Conservation (phyloP, 352 stramenopile species). For the Pythium phragmiticola region DNA sequence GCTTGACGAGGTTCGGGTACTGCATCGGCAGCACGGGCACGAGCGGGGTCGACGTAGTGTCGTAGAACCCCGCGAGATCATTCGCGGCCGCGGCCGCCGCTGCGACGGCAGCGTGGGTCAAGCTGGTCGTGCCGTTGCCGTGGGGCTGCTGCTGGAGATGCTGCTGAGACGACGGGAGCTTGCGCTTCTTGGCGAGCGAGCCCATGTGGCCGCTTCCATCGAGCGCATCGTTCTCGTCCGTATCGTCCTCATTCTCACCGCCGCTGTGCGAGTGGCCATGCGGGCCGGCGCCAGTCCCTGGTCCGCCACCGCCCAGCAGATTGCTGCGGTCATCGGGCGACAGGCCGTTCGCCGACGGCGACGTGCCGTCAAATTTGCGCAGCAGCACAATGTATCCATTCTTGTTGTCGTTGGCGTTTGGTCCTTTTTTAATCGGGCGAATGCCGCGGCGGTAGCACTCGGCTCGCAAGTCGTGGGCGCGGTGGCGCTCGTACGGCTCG, state of each 20-base stretch:
- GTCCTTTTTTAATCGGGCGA: conserved; percentile 78
- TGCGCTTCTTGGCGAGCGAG: conserved; percentile 49
- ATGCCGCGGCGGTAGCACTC: conserved; percentile 79
- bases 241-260: conserved; percentile 30
- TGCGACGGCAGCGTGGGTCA: conserved; percentile 9
- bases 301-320: conserved; percentile 13
- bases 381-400: conserved; percentile 72
- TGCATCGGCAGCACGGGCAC: conserved; percentile 65
- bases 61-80: conserved; percentile 68
- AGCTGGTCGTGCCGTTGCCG: neutral
- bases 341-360: no score
- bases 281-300: neutral
- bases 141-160: conserved; percentile 14
- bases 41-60: conserved; percentile 37
- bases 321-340: conserved; percentile 16
- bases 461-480: conserved; percentile 68
- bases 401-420: conserved; percentile 86
- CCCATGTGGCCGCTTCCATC: conserved; percentile 22
- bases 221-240: conserved; percentile 27
- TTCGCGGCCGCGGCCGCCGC: conserved; percentile 14
- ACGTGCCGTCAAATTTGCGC: conserved; percentile 53
- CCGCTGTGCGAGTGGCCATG: conserved; percentile 15
- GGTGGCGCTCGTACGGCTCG: conserved; percentile 76
- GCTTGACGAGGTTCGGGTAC: conserved; percentile 37
- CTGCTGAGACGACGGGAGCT: conserved; percentile 34